Evolutionary conservation across 1,284 basidiomycete genomes (phyloP), one percentile per base, ranked within the genome.

Genomic region (Fistulinella staudtii): DNA sequence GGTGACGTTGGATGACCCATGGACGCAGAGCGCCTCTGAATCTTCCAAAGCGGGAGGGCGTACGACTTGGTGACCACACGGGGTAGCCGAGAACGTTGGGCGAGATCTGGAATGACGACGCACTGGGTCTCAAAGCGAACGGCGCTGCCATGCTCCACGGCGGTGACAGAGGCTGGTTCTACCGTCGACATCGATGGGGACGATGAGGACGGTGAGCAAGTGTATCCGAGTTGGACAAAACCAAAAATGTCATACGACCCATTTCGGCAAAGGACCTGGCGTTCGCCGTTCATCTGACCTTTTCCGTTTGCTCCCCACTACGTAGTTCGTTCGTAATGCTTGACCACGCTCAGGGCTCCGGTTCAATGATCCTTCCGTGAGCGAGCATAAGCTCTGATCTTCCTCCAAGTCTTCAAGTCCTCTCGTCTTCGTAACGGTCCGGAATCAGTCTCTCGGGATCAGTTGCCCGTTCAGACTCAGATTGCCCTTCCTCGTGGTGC

Each of bases 81-180:
- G 36, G 76, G 70, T 29, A 72, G 61, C 47, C 72, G 71, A 5
- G 70, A 64, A 46, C 57, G 60, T 8, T 64, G 57, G 5, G 58
- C 53, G 13, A 60, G 58, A 47, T 81, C 76, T 13, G 83, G 84
- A 45, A 86, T 85, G 49, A 86, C 73, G 5, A 82, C 67, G 50
- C 82, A 85, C 53, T 79, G 73, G 39, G 71, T 68, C 66, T 85
- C 76, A 63, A 85, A 85, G 43, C 82, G 74, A 9, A 85, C 80
- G n/a, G 71, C 60, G 41, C 62, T 53, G 2, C 50, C 50, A 4
- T 21, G 50, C 23, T 58, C 63, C 27, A 13, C 36, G 17, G 35
- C 15, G 11, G 30, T 20, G 11, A n/a, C 38, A 2, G 36, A 39
- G 22, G 22, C 4, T 17, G 38, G 24, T 21, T 43, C 43, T 15